Conservation (phyloP, 495 filamentous ascomycete species). For the Penicillium silybi region DNA sequence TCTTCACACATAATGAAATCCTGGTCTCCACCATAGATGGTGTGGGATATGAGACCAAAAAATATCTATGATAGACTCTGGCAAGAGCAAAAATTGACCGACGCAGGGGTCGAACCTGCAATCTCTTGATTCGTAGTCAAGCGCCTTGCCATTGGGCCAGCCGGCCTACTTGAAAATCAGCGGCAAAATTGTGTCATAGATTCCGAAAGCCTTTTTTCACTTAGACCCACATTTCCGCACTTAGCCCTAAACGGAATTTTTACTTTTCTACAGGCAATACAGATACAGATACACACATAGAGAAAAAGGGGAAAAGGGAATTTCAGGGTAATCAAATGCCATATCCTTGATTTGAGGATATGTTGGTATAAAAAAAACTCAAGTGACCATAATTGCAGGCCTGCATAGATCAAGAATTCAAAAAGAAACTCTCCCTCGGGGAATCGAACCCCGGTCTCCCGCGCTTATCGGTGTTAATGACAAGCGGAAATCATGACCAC, state of each 20-base stretch:
- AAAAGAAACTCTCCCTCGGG: conserved; percentile 42
- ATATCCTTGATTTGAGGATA: too few relatives aligned
- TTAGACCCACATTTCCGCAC: not conserved
- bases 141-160: conserved; percentile 69
- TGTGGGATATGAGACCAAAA: not conserved
- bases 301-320: too few relatives aligned
- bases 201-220: not conserved
- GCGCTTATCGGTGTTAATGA: conserved; percentile 39
- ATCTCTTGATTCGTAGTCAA: conserved; percentile 71
- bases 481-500: conserved; percentile 54
- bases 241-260: not conserved
- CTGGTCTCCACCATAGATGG: not conserved
- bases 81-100: conserved; percentile 30
- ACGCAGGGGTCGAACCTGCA: conserved; percentile 47
- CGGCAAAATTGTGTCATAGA: not conserved
- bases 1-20: not conserved
- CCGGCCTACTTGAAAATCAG: conserved; percentile 21
- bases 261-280: not conserved
- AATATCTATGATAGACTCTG: not conserved
- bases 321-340: too few relatives aligned
- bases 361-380: too few relatives aligned
- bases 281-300: too few relatives aligned
- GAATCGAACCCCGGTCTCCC: conserved; percentile 55
- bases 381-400: too few relatives aligned
- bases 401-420: not conserved